Evolutionary conservation across 1,284 basidiomycete genomes (phyloP).

Genomic region (Cryptococcus neoformans): DNA sequence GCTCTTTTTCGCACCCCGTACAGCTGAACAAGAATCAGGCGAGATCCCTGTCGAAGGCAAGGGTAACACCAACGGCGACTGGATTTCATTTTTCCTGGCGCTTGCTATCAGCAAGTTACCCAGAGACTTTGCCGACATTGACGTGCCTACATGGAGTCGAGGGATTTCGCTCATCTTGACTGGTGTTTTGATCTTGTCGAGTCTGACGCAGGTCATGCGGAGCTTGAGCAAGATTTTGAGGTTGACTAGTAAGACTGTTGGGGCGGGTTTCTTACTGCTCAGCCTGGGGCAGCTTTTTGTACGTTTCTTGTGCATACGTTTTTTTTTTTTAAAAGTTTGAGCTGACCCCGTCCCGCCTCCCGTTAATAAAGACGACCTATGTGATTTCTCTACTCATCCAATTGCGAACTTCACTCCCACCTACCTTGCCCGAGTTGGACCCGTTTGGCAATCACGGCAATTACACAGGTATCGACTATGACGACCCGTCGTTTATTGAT

Average conservation of each 20-base stretch:
- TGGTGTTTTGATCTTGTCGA: constrained; percentile 43
- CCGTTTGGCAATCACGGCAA: constrained; percentile 5
- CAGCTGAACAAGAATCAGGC: constrained; percentile 21
- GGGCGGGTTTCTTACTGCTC: constrained; percentile 47
- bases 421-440: constrained; percentile 17
- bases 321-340: background rate
- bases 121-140: constrained; percentile 34
- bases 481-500: background rate
- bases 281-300: constrained; percentile 48
- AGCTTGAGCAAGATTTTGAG: constrained; percentile 43
- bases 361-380: constrained; percentile 48
- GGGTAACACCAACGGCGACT: constrained; percentile 48
- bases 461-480: constrained; percentile 3
- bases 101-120: constrained; percentile 42
- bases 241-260: constrained; percentile 46
- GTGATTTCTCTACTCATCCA: constrained; percentile 49
- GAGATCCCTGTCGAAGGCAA: constrained; percentile 21
- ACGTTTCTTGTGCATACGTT: constrained; percentile 10
- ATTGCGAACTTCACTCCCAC: constrained; percentile 43
- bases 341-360: too few relatives aligned
- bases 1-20: constrained; percentile 34
- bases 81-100: constrained; percentile 49
- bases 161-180: constrained; percentile 48
- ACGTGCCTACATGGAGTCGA: constrained; percentile 42
- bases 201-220: constrained; percentile 45